Percentiles rank a stretch among this genome's conserved stretches.
Conservation (phyloP, 352 stramenopile species). For the Phytopythium aichiense region DNA sequence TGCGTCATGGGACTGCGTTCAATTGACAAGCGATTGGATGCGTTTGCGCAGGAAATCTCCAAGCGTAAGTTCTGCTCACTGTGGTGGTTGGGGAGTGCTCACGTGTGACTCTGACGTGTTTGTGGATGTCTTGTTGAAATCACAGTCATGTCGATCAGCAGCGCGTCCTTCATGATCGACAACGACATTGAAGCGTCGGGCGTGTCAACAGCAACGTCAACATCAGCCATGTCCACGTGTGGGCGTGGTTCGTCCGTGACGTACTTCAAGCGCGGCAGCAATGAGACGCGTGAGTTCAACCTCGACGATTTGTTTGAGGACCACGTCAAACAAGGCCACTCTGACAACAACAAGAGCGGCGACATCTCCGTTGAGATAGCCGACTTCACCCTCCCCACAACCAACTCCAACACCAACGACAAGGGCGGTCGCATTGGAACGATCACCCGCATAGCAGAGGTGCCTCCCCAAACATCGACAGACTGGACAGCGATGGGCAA, state of each 20-base stretch:
- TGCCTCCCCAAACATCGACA: not conserved
- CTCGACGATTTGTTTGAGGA: conserved; percentile 26
- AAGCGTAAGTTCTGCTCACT: conserved; percentile 12
- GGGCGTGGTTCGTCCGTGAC: conserved; percentile 15
- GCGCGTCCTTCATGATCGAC: not conserved
- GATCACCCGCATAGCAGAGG: not conserved
- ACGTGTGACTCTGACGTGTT: not conserved
- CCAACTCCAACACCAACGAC: not conserved
- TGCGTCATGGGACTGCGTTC: conserved; percentile 42
- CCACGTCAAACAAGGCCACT: conserved; percentile 7
- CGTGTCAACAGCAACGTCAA: not conserved
- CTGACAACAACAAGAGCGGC: not conserved
- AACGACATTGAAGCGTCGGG: not conserved
- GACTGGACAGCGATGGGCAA: not conserved
- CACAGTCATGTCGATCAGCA: conserved; percentile 8
- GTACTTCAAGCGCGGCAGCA: conserved; percentile 30
- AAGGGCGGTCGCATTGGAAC: not conserved
- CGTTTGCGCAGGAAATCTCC: conserved; percentile 27
- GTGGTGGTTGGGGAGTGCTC: not conserved
- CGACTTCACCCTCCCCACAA: conserved; percentile 5
- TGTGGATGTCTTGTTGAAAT: not conserved
- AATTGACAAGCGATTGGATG: conserved; percentile 28
- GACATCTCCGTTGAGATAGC: not conserved
- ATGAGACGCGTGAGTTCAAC: conserved; percentile 22
- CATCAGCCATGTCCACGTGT: not conserved